Evolutionary conservation across 768 basidiomycete genomes (phyloP).

Genomic region (Mycena haematopus): DNA sequence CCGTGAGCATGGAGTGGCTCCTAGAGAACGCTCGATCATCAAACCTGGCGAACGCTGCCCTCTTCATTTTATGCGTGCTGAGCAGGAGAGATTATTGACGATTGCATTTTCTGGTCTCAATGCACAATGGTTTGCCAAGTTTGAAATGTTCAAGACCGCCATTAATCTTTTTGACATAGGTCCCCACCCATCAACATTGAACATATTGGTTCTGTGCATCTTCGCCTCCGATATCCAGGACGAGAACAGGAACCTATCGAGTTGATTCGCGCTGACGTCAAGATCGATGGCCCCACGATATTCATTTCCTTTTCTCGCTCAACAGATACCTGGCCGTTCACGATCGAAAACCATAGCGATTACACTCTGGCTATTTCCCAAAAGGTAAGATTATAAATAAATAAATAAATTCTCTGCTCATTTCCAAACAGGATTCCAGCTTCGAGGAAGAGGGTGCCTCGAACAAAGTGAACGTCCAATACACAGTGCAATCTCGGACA

Average conservation of each 20-base stretch:
- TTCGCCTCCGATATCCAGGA: conserved; percentile 63
- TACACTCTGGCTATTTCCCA: conserved; percentile 73
- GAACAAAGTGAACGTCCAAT: conserved; percentile 52
- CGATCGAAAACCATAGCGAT: conserved; percentile 88
- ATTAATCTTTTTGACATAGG: conserved; percentile 55
- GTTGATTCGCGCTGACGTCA: conserved; percentile 78
- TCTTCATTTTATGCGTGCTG: conserved; percentile 69
- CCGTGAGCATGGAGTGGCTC: conserved; percentile 83
- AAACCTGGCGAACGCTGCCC: conserved; percentile 72
- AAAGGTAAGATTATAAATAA: conserved; percentile 52
- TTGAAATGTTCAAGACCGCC: conserved; percentile 4
- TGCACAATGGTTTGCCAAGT: conserved; percentile 70
- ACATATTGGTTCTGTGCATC: conserved; percentile 84
- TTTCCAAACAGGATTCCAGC: conserved; percentile 48
- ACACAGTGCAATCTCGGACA: conserved; percentile 63
- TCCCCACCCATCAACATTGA: conserved; percentile 91
- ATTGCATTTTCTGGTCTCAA: conserved; percentile 88
- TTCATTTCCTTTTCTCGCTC: conserved; percentile 79
- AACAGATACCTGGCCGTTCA: conserved; percentile 85
- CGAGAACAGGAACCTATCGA: conserved; percentile 44
- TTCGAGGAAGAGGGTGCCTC: conserved; percentile 42
- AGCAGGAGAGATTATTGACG: conserved; percentile 77
- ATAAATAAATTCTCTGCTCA: conserved; percentile 4
- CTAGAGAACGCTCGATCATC: conserved; percentile 65
- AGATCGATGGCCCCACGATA: conserved; percentile 86